Evolutionary conservation across 768 basidiomycete genomes (phyloP).

Genomic region (Mycena galopus): DNA sequence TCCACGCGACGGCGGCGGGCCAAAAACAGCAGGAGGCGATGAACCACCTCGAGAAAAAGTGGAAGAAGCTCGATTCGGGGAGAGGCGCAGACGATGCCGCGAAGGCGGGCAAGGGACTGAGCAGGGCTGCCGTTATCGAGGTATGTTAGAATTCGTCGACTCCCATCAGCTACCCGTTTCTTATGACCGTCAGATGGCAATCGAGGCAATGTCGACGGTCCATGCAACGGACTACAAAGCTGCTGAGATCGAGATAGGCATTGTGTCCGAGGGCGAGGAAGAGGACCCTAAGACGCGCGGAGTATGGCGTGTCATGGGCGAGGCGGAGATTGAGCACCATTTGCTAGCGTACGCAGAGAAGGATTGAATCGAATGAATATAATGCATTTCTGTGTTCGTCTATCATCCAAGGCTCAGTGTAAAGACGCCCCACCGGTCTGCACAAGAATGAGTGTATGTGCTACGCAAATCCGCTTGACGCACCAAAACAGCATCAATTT

Average conservation of each 20-base stretch:
- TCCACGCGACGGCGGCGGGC: conserved; percentile 96
- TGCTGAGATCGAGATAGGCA: conserved; percentile 95
- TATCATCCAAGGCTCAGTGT: conserved; percentile 41
- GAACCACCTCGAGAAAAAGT: conserved; percentile 98
- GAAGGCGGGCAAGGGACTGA: conserved; percentile 79
- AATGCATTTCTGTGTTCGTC: conserved; percentile 4
- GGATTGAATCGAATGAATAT: conserved; percentile 62
- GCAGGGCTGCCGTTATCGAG: conserved; percentile 89
- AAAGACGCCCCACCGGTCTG: conserved; percentile 81
- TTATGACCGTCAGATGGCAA: conserved; percentile 75
- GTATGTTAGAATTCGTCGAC: conserved; percentile 55
- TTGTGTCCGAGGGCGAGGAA: conserved; percentile 82
- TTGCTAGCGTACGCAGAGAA: conserved; percentile 91
- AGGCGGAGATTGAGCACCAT: conserved; percentile 83
- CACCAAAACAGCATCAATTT: conserved; percentile 79
- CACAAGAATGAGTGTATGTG: conserved; percentile 16
- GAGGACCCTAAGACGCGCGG: conserved; percentile 82
- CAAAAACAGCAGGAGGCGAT: conserved; percentile 99
- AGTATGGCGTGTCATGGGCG: conserved; percentile 82
- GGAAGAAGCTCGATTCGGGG: conserved; percentile 93
- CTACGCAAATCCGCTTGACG: conserved; percentile 39
- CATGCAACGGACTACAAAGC: conserved; percentile 97
- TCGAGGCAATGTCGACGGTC: conserved; percentile 94
- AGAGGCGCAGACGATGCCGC: conserved; percentile 84
- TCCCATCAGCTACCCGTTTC: background rate